phyloP scores from a whole-genome alignment of 2,329 filamentous ascomycete genomes.

The Talaromyces amestolkiae region DNA sequence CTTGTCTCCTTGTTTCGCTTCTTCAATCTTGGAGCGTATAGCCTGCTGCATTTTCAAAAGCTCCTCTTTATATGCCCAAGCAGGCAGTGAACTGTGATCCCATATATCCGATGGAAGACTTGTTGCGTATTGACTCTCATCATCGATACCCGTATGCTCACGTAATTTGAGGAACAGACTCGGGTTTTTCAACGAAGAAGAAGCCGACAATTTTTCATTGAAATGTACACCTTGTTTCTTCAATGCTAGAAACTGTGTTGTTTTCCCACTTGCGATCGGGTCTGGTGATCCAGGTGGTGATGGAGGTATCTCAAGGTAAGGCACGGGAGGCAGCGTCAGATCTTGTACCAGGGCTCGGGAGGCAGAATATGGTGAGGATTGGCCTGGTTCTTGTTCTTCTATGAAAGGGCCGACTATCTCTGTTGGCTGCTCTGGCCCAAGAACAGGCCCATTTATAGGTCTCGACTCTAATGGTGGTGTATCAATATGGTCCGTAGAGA shows the following conservation, averaged over 20 bases:
- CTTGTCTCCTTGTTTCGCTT: constrained; percentile 34
- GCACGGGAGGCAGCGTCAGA: constrained; percentile 53
- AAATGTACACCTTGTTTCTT: constrained; percentile 64
- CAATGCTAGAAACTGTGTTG: constrained; percentile 59
- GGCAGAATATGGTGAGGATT: constrained; percentile 50
- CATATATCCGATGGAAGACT: constrained; percentile 45
- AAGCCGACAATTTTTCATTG: constrained; percentile 59
- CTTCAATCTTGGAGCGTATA: constrained; percentile 34
- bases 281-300: constrained; percentile 48
- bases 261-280: constrained; percentile 52
- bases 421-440: constrained; percentile 37
- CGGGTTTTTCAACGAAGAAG: constrained; percentile 59
- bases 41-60: constrained; percentile 44
- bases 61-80: constrained; percentile 49
- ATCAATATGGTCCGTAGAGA: not conserved
- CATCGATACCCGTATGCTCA: constrained; percentile 56
- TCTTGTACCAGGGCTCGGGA: constrained; percentile 53
- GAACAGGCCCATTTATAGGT: constrained; percentile 29
- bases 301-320: constrained; percentile 45
- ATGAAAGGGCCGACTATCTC: constrained; percentile 21
- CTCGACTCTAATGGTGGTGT: constrained; percentile 6
- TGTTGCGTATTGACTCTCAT: constrained; percentile 54
- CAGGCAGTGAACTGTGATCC: constrained; percentile 39
- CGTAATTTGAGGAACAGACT: constrained; percentile 57
- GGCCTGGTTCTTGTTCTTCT: constrained; percentile 22